Evolutionary conservation across 2,329 filamentous ascomycete species (phyloP), one percentile per base, ranked within the genome.

Genomic region (Allantophomopsis cytisporea): DNA sequence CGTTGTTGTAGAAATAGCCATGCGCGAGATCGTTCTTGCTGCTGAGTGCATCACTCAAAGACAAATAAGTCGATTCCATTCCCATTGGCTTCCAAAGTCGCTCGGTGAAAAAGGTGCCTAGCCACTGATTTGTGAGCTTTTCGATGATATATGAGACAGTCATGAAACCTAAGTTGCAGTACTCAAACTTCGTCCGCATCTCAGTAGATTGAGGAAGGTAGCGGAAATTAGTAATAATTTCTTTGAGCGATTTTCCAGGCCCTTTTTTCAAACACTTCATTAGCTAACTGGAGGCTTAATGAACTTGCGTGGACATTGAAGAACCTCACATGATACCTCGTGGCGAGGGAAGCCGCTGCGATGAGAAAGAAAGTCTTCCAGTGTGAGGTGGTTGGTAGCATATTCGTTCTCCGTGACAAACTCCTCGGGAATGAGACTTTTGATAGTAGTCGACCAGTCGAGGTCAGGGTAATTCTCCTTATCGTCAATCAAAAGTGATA

Each of bases 361-460:
- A 47, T 76, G 71, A 37, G 62, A 62, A 1, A 71, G 57, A 2
- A 68, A 63, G 41, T 76, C 73, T 40, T 74, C 67, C 5, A 76
- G 50, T 0, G 68, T 76, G 34, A 72, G 52, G 43, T 68, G 61
- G 16, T 56, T 50, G 2, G 68, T 74, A 12, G 62, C 60, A 48
- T 60, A 64, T 1, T 59, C 55, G 38, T 68, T 63, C 10, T 58
- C 45, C 10, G 73, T 55, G 1, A 71, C 62, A 43, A 74, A 75
- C 38, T 74, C 70, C 1, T 68, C 64, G 1, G 60, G 60, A 3
- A 75, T 58, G 1, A 75, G 50, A n/a, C 54, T 53, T 1, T 60
- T 60, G 28, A 76, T 61, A 2, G 60, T 59, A 1, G 67, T 66
- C 3, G 58, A 51, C 66, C 68, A 75, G 23, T 63, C 56, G 3